phyloP scores from a whole-genome alignment of 768 basidiomycete genomes.

The Boletus edulis region DNA sequence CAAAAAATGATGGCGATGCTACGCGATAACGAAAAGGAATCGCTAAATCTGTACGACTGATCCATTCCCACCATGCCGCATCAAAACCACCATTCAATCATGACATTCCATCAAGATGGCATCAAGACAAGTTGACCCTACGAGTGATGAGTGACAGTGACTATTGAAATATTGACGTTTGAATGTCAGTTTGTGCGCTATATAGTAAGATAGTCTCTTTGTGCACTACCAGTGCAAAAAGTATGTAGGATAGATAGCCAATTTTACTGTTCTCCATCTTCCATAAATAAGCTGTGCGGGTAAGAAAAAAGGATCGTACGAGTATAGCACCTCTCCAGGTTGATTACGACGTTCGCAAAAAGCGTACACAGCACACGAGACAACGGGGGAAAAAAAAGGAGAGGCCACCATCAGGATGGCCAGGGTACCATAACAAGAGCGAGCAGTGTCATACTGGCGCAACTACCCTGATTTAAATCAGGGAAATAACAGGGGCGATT shows the following conservation, averaged over 20 bases:
- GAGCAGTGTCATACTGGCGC: too few relatives aligned
- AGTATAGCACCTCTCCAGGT: not conserved
- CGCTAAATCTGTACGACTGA: too few relatives aligned
- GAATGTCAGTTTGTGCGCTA: too few relatives aligned
- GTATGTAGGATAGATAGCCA: not conserved
- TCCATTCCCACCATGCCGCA: too few relatives aligned
- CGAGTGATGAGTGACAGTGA: too few relatives aligned
- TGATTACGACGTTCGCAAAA: not conserved
- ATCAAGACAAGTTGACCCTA: too few relatives aligned
- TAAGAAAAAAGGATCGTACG: not conserved
- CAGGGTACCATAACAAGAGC: not conserved
- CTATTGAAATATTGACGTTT: too few relatives aligned
- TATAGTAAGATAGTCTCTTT: too few relatives aligned
- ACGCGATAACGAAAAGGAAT: too few relatives aligned
- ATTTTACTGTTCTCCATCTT: not conserved
- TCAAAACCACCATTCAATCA: too few relatives aligned
- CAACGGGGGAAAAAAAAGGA: not conserved
- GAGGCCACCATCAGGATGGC: not conserved
- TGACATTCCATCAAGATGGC: too few relatives aligned
- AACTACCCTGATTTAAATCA: not conserved
- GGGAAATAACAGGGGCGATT: slow-evolving; percentile 2
- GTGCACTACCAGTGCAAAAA: not conserved
- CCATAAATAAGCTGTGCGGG: not conserved
- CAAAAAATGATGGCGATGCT: too few relatives aligned
- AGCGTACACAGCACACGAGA: not conserved